Evolutionary conservation across 2,329 filamentous ascomycete species (phyloP), one percentile per base, ranked within the genome.

Genomic region (Anisogramma anomala): DNA sequence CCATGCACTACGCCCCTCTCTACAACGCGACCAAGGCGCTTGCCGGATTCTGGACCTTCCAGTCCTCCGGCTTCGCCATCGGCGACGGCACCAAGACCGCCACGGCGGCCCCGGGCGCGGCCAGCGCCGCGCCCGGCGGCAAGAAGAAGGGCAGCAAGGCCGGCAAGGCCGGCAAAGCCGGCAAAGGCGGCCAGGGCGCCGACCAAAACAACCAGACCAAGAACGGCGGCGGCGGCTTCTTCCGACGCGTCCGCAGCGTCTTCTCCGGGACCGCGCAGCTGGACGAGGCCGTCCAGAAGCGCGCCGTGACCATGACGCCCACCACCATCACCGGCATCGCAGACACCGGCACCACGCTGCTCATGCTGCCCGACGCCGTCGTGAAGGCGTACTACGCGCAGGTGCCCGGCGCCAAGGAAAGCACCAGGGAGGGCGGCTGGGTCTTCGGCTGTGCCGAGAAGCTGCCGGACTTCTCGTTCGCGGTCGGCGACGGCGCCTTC

Each of bases 331-430:
- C 52, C 9, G 62, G 66, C 4, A 69, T 71, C 39, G 62, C 62
- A 7, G 69, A 72, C 51, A 71, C 69, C 2, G 69, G 69, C 13
- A 70, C 68, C 5, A 66, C 68, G 13, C 57, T 72, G 33, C 62
- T 72, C 57, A 55, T 71, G 26, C 57, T 68, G 22, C 58, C 62
- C 41, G 56, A 62, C 18, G 55, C 59, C 14, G 56, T 69, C 14
- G 63, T 64, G 6, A 45, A 57, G 9, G 61, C 56, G 2, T 72
- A 70, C 52, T 72, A 69, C 49, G 48, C 46, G n/a, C 46, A 63
- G 46, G 64, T 71, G 2, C 19, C 53, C 1, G 58, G 60, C 6
- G 61, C 67, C 7, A 54, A 55, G 37, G 54, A 55, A 26, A 45
- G 49, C 27, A 44, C 45, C 27, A 52, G 53, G 13, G 61, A 62